These are phyloP conservation scores for Erythrophleum ivorense DNA, from an alignment of 331 rosid species.

Conservation along the genomic window DNA sequence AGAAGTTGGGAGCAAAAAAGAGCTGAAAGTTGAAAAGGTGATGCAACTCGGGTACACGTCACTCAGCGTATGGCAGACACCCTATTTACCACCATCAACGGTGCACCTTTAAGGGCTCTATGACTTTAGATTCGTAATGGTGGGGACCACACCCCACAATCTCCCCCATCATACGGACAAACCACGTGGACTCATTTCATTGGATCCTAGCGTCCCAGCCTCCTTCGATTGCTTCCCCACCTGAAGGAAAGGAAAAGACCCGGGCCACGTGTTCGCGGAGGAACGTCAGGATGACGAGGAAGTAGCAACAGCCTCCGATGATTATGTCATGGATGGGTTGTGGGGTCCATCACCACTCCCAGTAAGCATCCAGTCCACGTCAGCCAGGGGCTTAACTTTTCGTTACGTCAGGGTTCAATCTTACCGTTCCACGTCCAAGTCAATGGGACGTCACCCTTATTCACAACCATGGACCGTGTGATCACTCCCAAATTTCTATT, in stretches of 20 bases:
- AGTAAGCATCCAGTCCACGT: constrained; percentile 42
- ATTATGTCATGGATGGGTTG: constrained; percentile 56
- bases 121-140: constrained; percentile 30
- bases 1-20: background rate
- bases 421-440: constrained; percentile 70
- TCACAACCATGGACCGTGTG: background rate
- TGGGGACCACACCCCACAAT: constrained; percentile 50
- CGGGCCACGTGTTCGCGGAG: constrained; percentile 58
- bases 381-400: constrained; percentile 46
- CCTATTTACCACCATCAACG: constrained; percentile 67
- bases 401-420: constrained; percentile 64
- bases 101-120: constrained; percentile 41
- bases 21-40: background rate
- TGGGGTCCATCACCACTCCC: background rate
- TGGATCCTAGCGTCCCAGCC: background rate
- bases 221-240: constrained; percentile 52
- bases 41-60: constrained; percentile 45
- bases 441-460: constrained; percentile 61
- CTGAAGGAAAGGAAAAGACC: constrained; percentile 55
- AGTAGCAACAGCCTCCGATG: constrained; percentile 49
- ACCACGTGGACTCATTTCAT: background rate
- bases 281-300: constrained; percentile 67
- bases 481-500: background rate
- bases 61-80: constrained; percentile 66
- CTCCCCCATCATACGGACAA: background rate